phyloP scores from a whole-genome alignment of 2,329 filamentous ascomycete species.

The Colletotrichum acutatum region DNA sequence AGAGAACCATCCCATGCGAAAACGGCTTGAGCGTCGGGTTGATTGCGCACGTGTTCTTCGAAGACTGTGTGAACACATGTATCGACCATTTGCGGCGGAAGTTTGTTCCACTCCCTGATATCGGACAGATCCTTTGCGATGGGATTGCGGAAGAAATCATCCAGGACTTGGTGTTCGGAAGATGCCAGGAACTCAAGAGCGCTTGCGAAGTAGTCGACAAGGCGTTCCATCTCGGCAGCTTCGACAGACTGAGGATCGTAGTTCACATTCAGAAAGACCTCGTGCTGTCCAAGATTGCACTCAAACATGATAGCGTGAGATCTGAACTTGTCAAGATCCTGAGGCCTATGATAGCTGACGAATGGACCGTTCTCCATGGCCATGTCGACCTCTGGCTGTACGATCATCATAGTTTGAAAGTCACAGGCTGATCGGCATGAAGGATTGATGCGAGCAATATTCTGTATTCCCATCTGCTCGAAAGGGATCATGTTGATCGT shows the following conservation, averaged over 20 bases:
- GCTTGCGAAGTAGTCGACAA: constrained; percentile 22
- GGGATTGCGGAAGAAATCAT: neutral
- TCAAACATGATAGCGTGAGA: constrained; percentile 26
- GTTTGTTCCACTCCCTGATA: neutral
- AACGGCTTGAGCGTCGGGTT: constrained; percentile 20
- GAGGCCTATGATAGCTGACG: constrained; percentile 1
- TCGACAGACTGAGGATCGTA: constrained; percentile 14
- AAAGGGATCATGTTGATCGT: constrained; percentile 41
- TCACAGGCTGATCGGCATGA: constrained; percentile 20
- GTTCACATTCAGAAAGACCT: constrained; percentile 8
- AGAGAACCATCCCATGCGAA: constrained; percentile 39
- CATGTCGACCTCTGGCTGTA: constrained; percentile 36
- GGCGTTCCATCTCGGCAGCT: neutral
- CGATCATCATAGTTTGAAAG: constrained; percentile 33
- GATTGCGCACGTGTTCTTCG: neutral
- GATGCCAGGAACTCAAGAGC: constrained; percentile 7
- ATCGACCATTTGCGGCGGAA: neutral
- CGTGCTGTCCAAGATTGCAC: constrained; percentile 3
- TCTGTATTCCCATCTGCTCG: constrained; percentile 46
- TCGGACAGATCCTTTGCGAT: neutral
- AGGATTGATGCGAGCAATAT: constrained; percentile 38
- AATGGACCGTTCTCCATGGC: constrained; percentile 13
- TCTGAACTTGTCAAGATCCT: constrained; percentile 28
- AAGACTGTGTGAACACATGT: constrained; percentile 18
- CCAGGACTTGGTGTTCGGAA: neutral